These are phyloP conservation scores for Cucumis cinereus DNA, from an alignment of 306 rosid genomes.

Conservation along the genomic window DNA sequence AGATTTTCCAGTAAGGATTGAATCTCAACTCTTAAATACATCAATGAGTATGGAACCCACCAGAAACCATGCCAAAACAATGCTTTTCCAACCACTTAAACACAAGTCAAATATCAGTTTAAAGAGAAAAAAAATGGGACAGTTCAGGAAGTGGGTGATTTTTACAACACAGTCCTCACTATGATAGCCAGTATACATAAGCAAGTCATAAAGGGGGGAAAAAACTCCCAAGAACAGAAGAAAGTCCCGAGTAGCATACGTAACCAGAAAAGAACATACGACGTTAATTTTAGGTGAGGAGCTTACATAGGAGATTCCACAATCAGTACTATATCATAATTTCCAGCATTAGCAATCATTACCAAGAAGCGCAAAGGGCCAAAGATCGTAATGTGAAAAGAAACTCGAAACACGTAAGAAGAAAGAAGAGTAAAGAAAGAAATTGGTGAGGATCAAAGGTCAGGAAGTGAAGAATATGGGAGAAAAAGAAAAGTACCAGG, in stretches of 20 bases:
- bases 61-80: neutral
- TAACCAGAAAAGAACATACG: neutral
- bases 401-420: neutral
- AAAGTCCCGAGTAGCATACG: neutral
- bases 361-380: neutral
- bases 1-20: neutral
- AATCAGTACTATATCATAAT: neutral
- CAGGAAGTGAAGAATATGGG: neutral
- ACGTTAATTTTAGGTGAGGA: neutral
- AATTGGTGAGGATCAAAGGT: neutral
- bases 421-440: neutral
- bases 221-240: neutral
- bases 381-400: neutral
- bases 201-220: neutral
- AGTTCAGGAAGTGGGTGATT: neutral
- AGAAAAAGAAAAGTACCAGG: slow-evolving; percentile 21
- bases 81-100: neutral
- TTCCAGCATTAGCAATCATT: neutral
- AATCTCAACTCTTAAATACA: neutral
- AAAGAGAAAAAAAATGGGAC: neutral
- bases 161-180: neutral
- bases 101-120: neutral
- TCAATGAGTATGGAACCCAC: neutral
- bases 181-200: neutral
- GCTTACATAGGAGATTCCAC: neutral